Evolutionary conservation across 129 eudicot species (phyloP), one percentile per base, ranked within the genome.

Genomic region (Pittosporum tobira): DNA sequence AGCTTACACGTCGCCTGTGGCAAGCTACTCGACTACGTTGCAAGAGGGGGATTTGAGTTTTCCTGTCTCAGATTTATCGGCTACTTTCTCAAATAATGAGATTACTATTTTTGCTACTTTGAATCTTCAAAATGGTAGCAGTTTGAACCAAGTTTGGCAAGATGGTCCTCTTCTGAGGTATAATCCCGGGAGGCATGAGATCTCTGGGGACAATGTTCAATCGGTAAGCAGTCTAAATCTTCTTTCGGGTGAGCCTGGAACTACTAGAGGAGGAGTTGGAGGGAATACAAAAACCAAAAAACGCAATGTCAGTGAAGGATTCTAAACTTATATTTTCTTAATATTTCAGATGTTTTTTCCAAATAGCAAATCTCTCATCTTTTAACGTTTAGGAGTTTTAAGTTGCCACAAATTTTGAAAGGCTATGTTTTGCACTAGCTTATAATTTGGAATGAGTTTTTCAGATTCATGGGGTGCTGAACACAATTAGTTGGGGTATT

Each of bases 121-220:
- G 62, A 66, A 72, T 49, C 77, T 89, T 12, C 77, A 67, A 25
- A 73, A 73, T 22, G 20, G 22, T 50, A 49, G 55, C 25, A 76
- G 63, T 19, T 46, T 89, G 57, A 85, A 89, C 69, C 97, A 85
- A 43, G 93, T 85, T 53, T 89, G 97, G 97, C 97, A 89, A 62
- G 85, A 75, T 38, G 97, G 97, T 43, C 86, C 79, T 6, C 34
- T 89, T 36, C 73, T 84, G 0, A 63, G 77, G 5, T 78, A 61
- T 49, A 64, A 48, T 1, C 88, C 85, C 0, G 61, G 56, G 28
- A 24, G 36, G 47, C 97, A 89, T 71, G 71, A 67, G 13, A 67
- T 71, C 13, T 36, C 88, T 7, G 95, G 93, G 15, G 61, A 73
- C 45, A 82, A 82, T 52, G 38, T 82, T 21, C 79, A 63, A 72